A percentile compares a stretch with the other conserved stretches of the same genome.
Evolutionary conservation across 1,139 yeast genomes (phyloP).

Genomic region (Nakaseomyces bracarensis): DNA sequence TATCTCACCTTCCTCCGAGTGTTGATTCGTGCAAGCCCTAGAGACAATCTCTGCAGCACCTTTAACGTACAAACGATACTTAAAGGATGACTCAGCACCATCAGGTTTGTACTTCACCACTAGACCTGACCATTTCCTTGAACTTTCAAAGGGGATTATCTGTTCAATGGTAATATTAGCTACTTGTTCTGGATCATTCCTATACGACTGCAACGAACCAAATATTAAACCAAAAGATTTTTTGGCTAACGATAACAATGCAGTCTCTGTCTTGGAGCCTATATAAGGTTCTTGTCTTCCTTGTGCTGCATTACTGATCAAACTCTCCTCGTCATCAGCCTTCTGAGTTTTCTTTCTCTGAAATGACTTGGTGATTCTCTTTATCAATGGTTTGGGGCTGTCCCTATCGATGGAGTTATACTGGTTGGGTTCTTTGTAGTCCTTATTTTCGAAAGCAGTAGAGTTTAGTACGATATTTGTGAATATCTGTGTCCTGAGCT

Average conservation of each 20-base stretch:
- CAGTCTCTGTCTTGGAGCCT: slow-evolving; percentile 94
- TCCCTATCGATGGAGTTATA: slow-evolving; percentile 9
- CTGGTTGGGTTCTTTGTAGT: slow-evolving; percentile 16
- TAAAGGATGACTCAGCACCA: slow-evolving; percentile 22
- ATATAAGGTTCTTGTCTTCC: slow-evolving; percentile 50
- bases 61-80: slow-evolving; percentile 62
- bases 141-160: slow-evolving; percentile 82
- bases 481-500: slow-evolving; percentile 37
- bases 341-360: slow-evolving; percentile 2
- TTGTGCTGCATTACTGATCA: slow-evolving; percentile 15
- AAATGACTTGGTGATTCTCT: slow-evolving; percentile 2
- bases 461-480: slow-evolving; percentile 71
- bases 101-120: slow-evolving; percentile 40
- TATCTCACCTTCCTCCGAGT: slow-evolving; percentile 31
- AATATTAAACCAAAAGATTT: slow-evolving; percentile 43
- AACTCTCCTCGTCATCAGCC: slow-evolving; percentile 16
- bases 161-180: slow-evolving; percentile 45
- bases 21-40: slow-evolving; percentile 43
- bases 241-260: slow-evolving; percentile 63
- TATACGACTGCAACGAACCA: slow-evolving; percentile 35
- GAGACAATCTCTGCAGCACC: slow-evolving; percentile 93
- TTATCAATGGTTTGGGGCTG: slow-evolving; percentile 1
- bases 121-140: slow-evolving; percentile 87
- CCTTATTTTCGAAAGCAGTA: slow-evolving; percentile 73
- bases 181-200: slow-evolving; percentile 30